Evolutionary conservation across 176 grass and related monocot species (phyloP).

Genomic region (Rhynchospora breviuscula): DNA sequence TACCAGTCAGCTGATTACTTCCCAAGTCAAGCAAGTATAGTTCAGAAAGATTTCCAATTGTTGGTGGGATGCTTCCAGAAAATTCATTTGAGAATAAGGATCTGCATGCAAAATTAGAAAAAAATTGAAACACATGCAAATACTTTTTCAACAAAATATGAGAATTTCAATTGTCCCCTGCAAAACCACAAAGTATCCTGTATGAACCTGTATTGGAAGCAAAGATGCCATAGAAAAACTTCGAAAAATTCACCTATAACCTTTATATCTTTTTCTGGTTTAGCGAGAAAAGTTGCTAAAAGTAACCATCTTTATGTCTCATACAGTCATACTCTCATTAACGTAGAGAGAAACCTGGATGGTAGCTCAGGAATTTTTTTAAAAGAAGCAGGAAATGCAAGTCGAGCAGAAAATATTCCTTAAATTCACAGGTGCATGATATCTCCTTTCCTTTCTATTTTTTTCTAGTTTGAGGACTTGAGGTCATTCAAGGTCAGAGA

Average conservation of each 20-base stretch:
- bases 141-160: neutral
- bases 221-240: neutral
- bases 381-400: neutral
- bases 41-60: constrained; percentile 49
- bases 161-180: neutral
- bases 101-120: constrained; percentile 38
- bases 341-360: constrained; percentile 1
- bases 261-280: neutral
- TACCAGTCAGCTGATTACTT: constrained; percentile 59
- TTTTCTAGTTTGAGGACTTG: neutral
- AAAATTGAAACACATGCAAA: neutral
- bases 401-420: neutral
- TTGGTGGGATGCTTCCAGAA: constrained; percentile 50
- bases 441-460: neutral
- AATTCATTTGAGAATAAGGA: constrained; percentile 67
- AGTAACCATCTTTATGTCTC: neutral
- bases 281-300: neutral
- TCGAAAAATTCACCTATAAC: neutral
- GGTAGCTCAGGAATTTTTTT: neutral
- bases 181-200: neutral
- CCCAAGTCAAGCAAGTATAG: constrained; percentile 89
- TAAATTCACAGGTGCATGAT: neutral
- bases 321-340: too few relatives aligned
- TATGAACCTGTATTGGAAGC: neutral
- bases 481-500: neutral